These are phyloP conservation scores for Raddia distichophylla DNA, from an alignment of 176 grass and related monocot genomes.

Conservation along the genomic window DNA sequence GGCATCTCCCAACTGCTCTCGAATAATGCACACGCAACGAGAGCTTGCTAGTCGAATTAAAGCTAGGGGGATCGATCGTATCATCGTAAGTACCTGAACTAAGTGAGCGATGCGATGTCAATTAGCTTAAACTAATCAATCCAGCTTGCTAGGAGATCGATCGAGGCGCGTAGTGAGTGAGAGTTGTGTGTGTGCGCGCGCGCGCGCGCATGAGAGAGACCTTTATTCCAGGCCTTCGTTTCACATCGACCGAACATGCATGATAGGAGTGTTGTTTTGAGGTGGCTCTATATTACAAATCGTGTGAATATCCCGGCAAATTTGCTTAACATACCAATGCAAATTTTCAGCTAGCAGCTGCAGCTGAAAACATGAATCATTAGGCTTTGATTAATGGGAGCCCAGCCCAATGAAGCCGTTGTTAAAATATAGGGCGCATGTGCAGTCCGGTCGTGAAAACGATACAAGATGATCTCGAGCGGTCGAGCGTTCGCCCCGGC, in stretches of 20 bases:
- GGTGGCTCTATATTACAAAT: not conserved
- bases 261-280: not conserved
- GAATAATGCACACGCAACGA: slow-evolving; percentile 39
- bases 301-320: not conserved
- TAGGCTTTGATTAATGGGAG: not conserved
- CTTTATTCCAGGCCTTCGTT: not conserved
- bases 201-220: too few species aligned
- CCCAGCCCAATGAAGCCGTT: not conserved
- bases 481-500: not conserved
- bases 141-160: not conserved
- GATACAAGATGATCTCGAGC: not conserved
- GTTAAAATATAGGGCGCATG: slow-evolving; percentile 12
- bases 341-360: not conserved
- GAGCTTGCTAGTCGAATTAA: not conserved
- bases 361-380: slow-evolving; percentile 14
- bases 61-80: not conserved
- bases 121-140: slow-evolving; percentile 10
- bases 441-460: slow-evolving; percentile 19
- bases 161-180: too few species aligned
- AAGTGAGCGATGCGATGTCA: not conserved
- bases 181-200: too few species aligned
- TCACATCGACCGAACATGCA: not conserved
- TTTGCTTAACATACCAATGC: not conserved
- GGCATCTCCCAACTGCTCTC: slow-evolving; percentile 42
- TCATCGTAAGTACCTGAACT: not conserved